Percentiles rank a stretch among this genome's conserved stretches.
phyloP scores from a whole-genome alignment of 306 rosid genomes.

The Vachellia collinsii region DNA sequence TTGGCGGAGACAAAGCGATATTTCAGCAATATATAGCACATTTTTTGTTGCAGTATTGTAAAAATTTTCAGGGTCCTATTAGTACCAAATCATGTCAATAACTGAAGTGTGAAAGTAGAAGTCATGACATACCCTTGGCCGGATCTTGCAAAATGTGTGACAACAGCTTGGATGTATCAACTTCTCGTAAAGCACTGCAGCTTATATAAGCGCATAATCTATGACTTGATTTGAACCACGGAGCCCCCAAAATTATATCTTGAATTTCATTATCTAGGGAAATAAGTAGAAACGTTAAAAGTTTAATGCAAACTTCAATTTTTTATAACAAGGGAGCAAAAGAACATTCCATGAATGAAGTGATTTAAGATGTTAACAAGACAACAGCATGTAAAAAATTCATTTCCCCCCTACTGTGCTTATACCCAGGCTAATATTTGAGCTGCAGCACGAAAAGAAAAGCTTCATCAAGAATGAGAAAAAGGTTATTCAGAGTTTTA shows the following conservation, averaged over 20 bases:
- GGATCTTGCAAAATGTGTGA: slow-evolving; percentile 57
- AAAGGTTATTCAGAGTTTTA: not conserved
- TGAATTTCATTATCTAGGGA: slow-evolving; percentile 70
- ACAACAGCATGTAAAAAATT: too few species aligned
- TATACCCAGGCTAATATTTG: not conserved
- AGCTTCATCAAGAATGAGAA: not conserved
- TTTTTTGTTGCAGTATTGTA: not conserved
- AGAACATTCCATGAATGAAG: not conserved
- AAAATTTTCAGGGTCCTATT: not conserved
- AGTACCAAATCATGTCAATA: slow-evolving; percentile 1
- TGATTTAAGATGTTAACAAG: not conserved
- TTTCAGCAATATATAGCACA: not conserved
- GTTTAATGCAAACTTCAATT: not conserved
- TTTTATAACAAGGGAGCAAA: not conserved
- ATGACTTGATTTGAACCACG: slow-evolving; percentile 79
- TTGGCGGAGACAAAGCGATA: not conserved
- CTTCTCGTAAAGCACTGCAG: slow-evolving; percentile 85
- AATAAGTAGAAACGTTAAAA: not conserved
- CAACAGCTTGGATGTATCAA: slow-evolving; percentile 70
- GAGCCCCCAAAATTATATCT: slow-evolving; percentile 63
- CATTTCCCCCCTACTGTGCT: not conserved
- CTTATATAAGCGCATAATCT: slow-evolving; percentile 86
- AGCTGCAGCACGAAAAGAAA: not conserved
- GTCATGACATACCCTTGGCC: slow-evolving; percentile 40
- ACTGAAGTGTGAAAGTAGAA: slow-evolving; percentile 1